phyloP scores from a whole-genome alignment of 163 green algal genomes.

The Chlorella variabilis region DNA sequence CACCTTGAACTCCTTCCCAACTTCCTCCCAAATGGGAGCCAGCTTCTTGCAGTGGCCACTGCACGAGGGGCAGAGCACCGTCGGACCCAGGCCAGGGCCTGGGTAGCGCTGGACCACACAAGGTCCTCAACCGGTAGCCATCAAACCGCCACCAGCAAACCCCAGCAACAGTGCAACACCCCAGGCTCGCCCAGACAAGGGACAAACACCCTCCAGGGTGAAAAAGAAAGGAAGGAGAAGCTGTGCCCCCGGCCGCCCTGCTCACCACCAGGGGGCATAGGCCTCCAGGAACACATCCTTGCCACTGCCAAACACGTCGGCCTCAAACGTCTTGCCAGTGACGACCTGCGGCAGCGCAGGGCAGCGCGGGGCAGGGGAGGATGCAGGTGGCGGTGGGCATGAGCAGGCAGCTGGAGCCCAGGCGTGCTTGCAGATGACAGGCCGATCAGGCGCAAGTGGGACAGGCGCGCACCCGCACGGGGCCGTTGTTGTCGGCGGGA shows the following conservation, averaged over 20 bases:
- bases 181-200: no score
- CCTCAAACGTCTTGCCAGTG: slow-evolving; percentile 68
- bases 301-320: slow-evolving; percentile 60
- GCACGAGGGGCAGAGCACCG: not conserved
- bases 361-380: not conserved
- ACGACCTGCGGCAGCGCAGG: slow-evolving; percentile 43
- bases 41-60: slow-evolving; percentile 76
- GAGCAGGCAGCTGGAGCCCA: not conserved
- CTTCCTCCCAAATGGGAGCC: slow-evolving; percentile 55
- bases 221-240: no score
- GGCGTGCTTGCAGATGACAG: not conserved
- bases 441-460: no score
- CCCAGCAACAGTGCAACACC: no score
- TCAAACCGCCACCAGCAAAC: no score
- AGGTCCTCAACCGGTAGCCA: no score
- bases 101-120: no score
- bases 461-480: slow-evolving; percentile 56
- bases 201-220: no score
- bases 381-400: not conserved
- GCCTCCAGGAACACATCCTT: slow-evolving; percentile 76
- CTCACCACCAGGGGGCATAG: slow-evolving; percentile 41
- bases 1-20: slow-evolving; percentile 51
- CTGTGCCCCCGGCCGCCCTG: not conserved
- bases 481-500: slow-evolving; percentile 57
- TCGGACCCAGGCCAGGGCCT: no score